Evolutionary conservation across 1,284 basidiomycete species (phyloP).

Genomic region (Cryptococcus sp.): DNA sequence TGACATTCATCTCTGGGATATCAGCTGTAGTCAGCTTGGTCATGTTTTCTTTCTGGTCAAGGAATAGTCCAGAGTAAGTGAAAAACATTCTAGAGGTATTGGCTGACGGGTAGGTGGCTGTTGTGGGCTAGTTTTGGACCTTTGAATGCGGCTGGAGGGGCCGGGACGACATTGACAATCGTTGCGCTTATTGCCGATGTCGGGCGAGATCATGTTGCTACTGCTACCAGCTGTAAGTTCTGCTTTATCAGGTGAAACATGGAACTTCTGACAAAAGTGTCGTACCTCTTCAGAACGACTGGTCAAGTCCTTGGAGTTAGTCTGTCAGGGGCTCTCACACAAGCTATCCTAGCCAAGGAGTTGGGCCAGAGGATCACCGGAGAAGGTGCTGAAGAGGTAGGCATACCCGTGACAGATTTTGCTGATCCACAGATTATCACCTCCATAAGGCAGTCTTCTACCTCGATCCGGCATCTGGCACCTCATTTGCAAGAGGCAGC

Average conservation of each 20-base stretch:
- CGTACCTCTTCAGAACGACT: conserved; percentile 82
- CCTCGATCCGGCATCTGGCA: conserved; percentile 68
- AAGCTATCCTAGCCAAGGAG: conserved; percentile 65
- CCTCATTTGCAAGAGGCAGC: conserved; percentile 63
- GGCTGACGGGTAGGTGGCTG: conserved; percentile 17
- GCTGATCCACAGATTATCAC: conserved; percentile 46
- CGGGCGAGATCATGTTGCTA: conserved; percentile 69
- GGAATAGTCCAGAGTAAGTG: conserved; percentile 53
- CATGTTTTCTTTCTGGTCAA: conserved; percentile 27
- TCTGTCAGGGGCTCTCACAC: conserved; percentile 72
- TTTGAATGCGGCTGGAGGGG: conserved; percentile 20
- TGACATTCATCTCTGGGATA: conserved; percentile 43
- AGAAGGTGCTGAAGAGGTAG: conserved; percentile 63
- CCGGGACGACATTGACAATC: conserved; percentile 38
- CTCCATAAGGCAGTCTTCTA: conserved; percentile 68
- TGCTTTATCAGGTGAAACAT: background rate
- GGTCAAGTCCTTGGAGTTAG: conserved; percentile 88
- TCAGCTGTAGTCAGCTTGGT: conserved; percentile 22
- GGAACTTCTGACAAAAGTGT: conserved; percentile 54
- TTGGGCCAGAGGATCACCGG: conserved; percentile 69
- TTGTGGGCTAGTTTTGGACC: conserved; percentile 55
- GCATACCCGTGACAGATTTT: conserved; percentile 21
- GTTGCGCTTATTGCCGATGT: conserved; percentile 76
- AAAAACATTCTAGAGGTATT: background rate
- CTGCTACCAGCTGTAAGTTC: conserved; percentile 77